A percentile compares a stretch with the other conserved stretches of the same genome.
Conservation (phyloP, 805 yeast genomes). For the Starmerella sirachaensis region DNA sequence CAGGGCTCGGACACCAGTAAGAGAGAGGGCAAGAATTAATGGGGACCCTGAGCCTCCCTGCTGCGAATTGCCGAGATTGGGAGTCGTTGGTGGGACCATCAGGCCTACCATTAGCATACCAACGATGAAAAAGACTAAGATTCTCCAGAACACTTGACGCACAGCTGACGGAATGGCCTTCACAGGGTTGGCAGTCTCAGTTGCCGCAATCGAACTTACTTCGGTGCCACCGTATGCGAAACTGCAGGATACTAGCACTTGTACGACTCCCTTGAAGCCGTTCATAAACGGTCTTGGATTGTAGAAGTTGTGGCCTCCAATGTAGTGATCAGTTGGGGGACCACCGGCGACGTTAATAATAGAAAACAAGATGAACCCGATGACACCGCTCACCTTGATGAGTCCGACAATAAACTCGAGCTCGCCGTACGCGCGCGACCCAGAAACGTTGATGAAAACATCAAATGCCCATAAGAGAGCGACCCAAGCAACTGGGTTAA, state of each 20-base stretch:
- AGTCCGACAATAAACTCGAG: constrained; percentile 52
- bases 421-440: constrained; percentile 52
- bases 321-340: constrained; percentile 45
- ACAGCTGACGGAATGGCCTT: constrained; percentile 60
- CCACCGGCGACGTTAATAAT: constrained; percentile 47
- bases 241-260: constrained; percentile 46
- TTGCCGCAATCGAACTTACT: constrained; percentile 58
- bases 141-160: constrained; percentile 57
- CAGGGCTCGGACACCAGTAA: constrained; percentile 50
- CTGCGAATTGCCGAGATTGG: constrained; percentile 36
- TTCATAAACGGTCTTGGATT: constrained; percentile 52
- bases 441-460: constrained; percentile 39
- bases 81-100: constrained; percentile 52
- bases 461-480: constrained; percentile 45
- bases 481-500: constrained; percentile 47
- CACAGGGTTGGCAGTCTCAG: constrained; percentile 61
- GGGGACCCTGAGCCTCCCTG: constrained; percentile 63
- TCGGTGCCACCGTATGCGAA: constrained; percentile 66
- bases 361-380: constrained; percentile 49
- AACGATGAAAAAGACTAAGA: constrained; percentile 48
- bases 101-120: constrained; percentile 54
- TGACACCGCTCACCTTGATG: constrained; percentile 45
- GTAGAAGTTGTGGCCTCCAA: constrained; percentile 50
- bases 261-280: constrained; percentile 51
- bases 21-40: constrained; percentile 67